Evolutionary conservation across 495 filamentous ascomycete species (phyloP).

Genomic region (Hypoxylon intermedium): DNA sequence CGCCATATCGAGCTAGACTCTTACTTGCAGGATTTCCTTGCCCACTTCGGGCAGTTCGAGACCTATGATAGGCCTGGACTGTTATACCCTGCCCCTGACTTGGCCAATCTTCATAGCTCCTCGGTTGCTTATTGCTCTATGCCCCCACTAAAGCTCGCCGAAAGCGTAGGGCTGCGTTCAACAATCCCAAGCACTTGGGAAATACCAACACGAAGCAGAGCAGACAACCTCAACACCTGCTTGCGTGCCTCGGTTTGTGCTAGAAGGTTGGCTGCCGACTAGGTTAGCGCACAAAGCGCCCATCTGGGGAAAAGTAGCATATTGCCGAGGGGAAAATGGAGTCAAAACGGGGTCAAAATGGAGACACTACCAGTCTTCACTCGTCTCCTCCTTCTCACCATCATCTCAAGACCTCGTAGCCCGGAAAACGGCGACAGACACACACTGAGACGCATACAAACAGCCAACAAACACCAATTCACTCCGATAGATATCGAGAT

Average conservation of each 20-base stretch:
- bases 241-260: constrained; percentile 23
- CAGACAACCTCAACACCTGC: not conserved
- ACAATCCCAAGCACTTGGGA: constrained; percentile 26
- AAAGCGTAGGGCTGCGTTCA: constrained; percentile 38
- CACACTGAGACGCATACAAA: not conserved
- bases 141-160: constrained; percentile 16
- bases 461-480: constrained; percentile 2
- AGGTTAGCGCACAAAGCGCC: constrained; percentile 16
- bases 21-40: constrained; percentile 25
- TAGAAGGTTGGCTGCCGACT: not conserved
- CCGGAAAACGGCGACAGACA: not conserved
- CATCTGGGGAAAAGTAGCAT: constrained; percentile 8
- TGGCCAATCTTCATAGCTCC: constrained; percentile 15
- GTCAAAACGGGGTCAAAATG: constrained; percentile 5
- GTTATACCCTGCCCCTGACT: constrained; percentile 3
- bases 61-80: constrained; percentile 18
- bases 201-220: not conserved
- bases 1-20: constrained; percentile 21
- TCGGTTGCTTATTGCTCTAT: constrained; percentile 12
- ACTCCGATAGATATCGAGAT: no score
- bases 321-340: constrained; percentile 25
- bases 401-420: not conserved
- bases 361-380: constrained; percentile 5
- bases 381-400: not conserved
- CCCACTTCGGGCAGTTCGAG: constrained; percentile 24